These are phyloP conservation scores for Domatiomyces globalis DNA, from an alignment of 2,329 filamentous ascomycete genomes.

Conservation along the genomic window DNA sequence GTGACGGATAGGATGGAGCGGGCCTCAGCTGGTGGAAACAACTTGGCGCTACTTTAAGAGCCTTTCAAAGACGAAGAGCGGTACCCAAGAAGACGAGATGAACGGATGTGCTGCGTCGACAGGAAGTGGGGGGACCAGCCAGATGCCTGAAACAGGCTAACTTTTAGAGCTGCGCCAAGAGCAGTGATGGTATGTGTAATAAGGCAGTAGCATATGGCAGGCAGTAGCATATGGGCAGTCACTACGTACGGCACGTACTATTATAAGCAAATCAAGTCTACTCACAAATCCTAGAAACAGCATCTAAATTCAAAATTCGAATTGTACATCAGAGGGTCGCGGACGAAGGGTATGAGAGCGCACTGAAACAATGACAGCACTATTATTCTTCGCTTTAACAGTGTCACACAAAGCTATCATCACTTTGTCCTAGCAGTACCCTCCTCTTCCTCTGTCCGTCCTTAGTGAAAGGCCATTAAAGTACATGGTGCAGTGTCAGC, in stretches of 20 bases:
- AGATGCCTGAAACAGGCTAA: background rate
- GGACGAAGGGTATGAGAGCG: background rate
- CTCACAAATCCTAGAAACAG: background rate
- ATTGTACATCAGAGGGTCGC: background rate
- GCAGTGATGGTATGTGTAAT: background rate
- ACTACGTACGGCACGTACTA: too few relatives aligned
- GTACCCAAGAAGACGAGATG: background rate
- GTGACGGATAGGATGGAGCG: background rate
- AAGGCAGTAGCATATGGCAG: background rate
- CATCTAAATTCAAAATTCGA: background rate
- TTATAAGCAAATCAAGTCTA: background rate
- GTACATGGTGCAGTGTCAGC: background rate
- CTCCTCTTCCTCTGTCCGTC: constrained; percentile 1
- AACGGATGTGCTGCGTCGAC: too few relatives aligned
- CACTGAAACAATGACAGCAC: background rate
- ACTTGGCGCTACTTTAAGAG: background rate
- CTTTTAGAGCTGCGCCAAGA: background rate
- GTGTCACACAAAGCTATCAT: background rate
- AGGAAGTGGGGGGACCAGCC: too few relatives aligned
- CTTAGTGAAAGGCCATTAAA: background rate
- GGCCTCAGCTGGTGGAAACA: background rate
- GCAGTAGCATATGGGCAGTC: too few relatives aligned
- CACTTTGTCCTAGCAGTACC: constrained; percentile 3
- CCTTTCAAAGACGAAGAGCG: background rate
- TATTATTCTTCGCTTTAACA: background rate